These are phyloP conservation scores for Hippophae tibetana DNA, from an alignment of 306 rosid genomes.

Conservation along the genomic window DNA sequence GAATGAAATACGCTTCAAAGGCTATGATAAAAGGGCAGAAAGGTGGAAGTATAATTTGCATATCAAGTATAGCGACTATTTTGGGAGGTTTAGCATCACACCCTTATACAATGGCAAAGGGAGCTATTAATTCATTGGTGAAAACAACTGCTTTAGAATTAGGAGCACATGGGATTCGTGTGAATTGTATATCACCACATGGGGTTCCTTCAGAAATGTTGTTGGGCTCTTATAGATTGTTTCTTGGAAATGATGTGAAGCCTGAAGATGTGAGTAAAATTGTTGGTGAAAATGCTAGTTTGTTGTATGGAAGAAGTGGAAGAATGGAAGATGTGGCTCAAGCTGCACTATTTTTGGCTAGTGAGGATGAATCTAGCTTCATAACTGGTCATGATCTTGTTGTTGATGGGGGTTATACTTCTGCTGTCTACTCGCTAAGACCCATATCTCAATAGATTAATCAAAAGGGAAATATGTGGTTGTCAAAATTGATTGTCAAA, in stretches of 20 bases:
- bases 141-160: slow-evolving; percentile 68
- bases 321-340: slow-evolving; percentile 50
- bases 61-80: slow-evolving; percentile 58
- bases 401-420: slow-evolving; percentile 71
- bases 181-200: slow-evolving; percentile 64
- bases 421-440: slow-evolving; percentile 38
- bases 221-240: slow-evolving; percentile 25
- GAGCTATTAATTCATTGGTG: slow-evolving; percentile 47
- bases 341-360: slow-evolving; percentile 57
- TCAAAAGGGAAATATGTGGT: too few species aligned
- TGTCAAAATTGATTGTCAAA: too few species aligned
- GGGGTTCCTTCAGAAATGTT: slow-evolving; percentile 82
- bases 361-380: slow-evolving; percentile 52
- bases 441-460: slow-evolving; percentile 32
- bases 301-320: slow-evolving; percentile 50
- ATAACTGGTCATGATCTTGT: slow-evolving; percentile 61
- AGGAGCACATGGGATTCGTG: slow-evolving; percentile 64
- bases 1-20: slow-evolving; percentile 57
- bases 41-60: slow-evolving; percentile 65
- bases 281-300: slow-evolving; percentile 44
- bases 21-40: slow-evolving; percentile 52
- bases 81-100: slow-evolving; percentile 75
- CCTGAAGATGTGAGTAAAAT: slow-evolving; percentile 33
- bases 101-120: slow-evolving; percentile 56
- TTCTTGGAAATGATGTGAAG: slow-evolving; percentile 28